Evolutionary conservation across 768 basidiomycete genomes (phyloP).

Genomic region (Myochromella boudieri): DNA sequence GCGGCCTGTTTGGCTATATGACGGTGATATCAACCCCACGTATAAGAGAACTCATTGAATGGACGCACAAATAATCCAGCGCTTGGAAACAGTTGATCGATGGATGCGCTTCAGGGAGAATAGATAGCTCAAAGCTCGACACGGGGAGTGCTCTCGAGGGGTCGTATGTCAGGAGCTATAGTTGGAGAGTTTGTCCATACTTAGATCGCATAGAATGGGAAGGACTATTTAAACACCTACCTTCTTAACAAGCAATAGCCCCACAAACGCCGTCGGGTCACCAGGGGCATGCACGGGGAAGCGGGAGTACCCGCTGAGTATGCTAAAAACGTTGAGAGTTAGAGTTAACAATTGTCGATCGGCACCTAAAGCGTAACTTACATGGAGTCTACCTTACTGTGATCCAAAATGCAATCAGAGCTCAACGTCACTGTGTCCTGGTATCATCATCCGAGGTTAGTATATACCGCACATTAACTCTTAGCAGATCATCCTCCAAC

Average conservation of each 20-base stretch:
- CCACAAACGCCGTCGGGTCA: slow-evolving; percentile 69
- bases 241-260: slow-evolving; percentile 83
- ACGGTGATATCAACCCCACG: too few species aligned
- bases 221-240: slow-evolving; percentile 31
- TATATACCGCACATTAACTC: not conserved
- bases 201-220: slow-evolving; percentile 1
- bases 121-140: slow-evolving; percentile 71
- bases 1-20: slow-evolving; percentile 81
- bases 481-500: slow-evolving; percentile 10
- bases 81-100: slow-evolving; percentile 94
- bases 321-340: slow-evolving; percentile 30
- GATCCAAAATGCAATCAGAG: slow-evolving; percentile 76
- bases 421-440: slow-evolving; percentile 84
- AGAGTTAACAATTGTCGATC: slow-evolving; percentile 3
- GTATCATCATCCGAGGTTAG: not conserved
- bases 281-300: slow-evolving; percentile 84
- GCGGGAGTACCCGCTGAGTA: slow-evolving; percentile 86
- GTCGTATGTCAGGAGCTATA: slow-evolving; percentile 89
- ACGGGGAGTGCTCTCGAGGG: slow-evolving; percentile 77
- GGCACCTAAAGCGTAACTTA: slow-evolving; percentile 25
- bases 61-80: slow-evolving; percentile 80
- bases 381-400: slow-evolving; percentile 76
- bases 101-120: slow-evolving; percentile 87
- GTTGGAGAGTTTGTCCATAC: not conserved
- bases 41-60: too few species aligned